These are phyloP conservation scores for Taphrina populina DNA, from an alignment of 1,139 yeast species.

Conservation along the genomic window DNA sequence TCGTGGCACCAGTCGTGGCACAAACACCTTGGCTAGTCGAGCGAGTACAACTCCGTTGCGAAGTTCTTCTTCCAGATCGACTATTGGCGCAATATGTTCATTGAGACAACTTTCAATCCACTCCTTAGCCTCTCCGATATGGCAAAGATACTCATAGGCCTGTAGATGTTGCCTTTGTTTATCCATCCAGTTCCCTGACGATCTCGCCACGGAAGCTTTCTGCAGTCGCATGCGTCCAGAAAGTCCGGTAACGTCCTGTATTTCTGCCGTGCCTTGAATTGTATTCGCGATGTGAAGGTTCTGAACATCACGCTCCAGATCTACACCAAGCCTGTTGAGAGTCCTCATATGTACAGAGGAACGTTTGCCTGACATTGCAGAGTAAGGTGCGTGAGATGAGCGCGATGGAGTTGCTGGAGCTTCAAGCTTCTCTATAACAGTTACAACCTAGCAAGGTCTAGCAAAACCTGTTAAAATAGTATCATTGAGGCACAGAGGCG, in stretches of 20 bases:
- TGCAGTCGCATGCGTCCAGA: conserved; percentile 30
- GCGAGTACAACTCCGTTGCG: conserved; percentile 86
- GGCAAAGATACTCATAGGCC: conserved; percentile 81
- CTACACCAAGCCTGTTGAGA: conserved; percentile 19
- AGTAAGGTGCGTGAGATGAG: no score
- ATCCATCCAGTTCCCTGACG: conserved; percentile 49
- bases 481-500: no score
- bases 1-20: conserved; percentile 61
- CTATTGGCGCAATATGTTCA: conserved; percentile 54
- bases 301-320: conserved; percentile 21
- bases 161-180: conserved; percentile 50
- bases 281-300: conserved; percentile 44
- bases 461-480: no score
- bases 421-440: no score
- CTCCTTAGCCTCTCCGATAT: conserved; percentile 78
- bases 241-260: conserved; percentile 46
- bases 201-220: conserved; percentile 37
- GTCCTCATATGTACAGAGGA: conserved; percentile 28
- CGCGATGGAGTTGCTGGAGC: no score
- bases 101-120: conserved; percentile 66
- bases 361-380: conserved; percentile 7
- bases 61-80: conserved; percentile 62
- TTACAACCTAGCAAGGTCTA: no score
- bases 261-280: conserved; percentile 40
- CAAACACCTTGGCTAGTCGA: conserved; percentile 67